Conservation (phyloP, 2,329 filamentous ascomycete species). For the Scleromitrula shiraiana region DNA sequence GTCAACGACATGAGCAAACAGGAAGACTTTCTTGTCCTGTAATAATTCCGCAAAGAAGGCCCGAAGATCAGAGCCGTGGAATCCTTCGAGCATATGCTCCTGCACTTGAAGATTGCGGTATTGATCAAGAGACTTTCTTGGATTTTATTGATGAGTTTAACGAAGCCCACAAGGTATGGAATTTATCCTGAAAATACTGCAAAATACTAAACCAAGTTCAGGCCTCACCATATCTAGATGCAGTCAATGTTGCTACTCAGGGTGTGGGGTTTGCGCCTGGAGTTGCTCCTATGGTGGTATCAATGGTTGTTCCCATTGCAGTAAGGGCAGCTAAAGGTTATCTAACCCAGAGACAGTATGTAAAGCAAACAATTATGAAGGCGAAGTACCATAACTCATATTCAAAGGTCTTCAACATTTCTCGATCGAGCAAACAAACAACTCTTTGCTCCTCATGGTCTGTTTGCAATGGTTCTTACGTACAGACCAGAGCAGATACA, state of each 20-base stretch:
- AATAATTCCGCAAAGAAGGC: conserved; percentile 43
- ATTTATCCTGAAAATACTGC: accelerated
- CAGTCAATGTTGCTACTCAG: conserved; percentile 35
- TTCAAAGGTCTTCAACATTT: conserved; percentile 36
- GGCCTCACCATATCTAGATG: conserved; percentile 31
- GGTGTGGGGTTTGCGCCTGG: conserved; percentile 33
- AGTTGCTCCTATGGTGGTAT: conserved; percentile 34
- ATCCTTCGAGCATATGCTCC: conserved; percentile 41
- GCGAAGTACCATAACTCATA: neutral
- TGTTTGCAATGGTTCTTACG: conserved; percentile 46
- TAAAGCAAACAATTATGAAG: too few relatives aligned
- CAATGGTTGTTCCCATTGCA: conserved; percentile 35
- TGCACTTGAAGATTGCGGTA: conserved; percentile 35
- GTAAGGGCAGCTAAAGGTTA: conserved; percentile 32
- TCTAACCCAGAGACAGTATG: conserved; percentile 15
- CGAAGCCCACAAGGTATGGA: conserved; percentile 21
- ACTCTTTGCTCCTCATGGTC: conserved; percentile 46
- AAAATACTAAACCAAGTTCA: conserved; percentile 10
- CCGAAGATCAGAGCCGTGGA: conserved; percentile 38
- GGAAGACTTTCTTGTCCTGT: conserved; percentile 33
- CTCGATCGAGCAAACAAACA: conserved; percentile 45
- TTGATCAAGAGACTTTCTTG: conserved; percentile 40
- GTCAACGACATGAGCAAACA: neutral
- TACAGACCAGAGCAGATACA: conserved; percentile 34
- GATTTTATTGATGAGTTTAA: conserved; percentile 41